Evolutionary conservation across 768 basidiomycete species (phyloP).

Genomic region (Cubamyces sp.): DNA sequence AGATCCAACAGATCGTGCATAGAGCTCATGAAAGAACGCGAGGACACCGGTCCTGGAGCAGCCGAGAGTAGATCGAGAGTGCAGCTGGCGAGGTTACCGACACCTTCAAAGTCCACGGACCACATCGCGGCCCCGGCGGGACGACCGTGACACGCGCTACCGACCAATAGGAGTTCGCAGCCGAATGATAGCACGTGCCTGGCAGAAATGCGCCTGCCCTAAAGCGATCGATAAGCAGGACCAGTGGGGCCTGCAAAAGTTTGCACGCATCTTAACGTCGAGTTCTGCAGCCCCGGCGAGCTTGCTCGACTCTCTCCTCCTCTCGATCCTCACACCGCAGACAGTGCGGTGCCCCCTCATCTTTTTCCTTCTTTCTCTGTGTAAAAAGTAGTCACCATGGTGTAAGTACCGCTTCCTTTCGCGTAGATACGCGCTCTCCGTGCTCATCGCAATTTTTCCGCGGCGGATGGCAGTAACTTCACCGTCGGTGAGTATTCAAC

Average conservation of each 20-base stretch:
- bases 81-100: too few species aligned
- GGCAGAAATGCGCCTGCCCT: constrained; percentile 43
- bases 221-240: constrained; percentile 50
- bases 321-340: constrained; percentile 20
- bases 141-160: background rate
- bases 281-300: constrained; percentile 37
- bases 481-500: constrained; percentile 68
- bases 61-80: constrained; percentile 5
- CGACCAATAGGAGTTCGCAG: background rate
- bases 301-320: constrained; percentile 31
- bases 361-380: constrained; percentile 32
- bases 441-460: constrained; percentile 35
- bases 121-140: background rate
- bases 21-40: background rate
- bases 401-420: constrained; percentile 56
- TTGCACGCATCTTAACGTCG: constrained; percentile 29
- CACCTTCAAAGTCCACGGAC: background rate
- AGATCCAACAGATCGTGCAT: too few species aligned
- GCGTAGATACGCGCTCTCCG: constrained; percentile 6
- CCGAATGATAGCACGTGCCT: constrained; percentile 17
- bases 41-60: background rate
- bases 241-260: constrained; percentile 27
- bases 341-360: constrained; percentile 12
- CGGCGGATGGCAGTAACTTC: constrained; percentile 68
- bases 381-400: constrained; percentile 70